phyloP scores from a whole-genome alignment of 371 early-diverging fungal species.

The Dichotomocladium elegans region DNA sequence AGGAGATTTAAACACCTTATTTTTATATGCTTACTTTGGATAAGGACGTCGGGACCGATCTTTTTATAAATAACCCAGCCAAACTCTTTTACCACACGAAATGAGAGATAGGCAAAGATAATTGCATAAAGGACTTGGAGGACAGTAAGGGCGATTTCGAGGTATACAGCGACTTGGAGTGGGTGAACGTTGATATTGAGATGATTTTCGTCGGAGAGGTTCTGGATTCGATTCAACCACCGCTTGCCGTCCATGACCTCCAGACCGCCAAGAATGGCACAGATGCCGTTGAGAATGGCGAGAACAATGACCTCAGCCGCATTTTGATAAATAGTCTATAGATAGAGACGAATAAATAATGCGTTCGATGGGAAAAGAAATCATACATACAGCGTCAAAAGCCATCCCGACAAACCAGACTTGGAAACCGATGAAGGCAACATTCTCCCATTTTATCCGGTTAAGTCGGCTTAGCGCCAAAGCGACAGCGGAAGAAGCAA shows the following conservation, averaged over 20 bases:
- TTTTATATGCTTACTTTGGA: conserved; percentile 29
- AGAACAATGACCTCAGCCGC: conserved; percentile 37
- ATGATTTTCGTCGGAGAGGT: conserved; percentile 1
- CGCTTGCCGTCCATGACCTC: conserved; percentile 37
- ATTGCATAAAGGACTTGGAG: conserved; percentile 27
- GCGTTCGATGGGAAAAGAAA: neutral
- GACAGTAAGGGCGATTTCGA: conserved; percentile 37
- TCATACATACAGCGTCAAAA: conserved; percentile 42
- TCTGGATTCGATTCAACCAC: conserved; percentile 18
- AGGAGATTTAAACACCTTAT: neutral
- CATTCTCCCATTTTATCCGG: conserved; percentile 47
- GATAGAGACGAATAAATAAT: neutral
- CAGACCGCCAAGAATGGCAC: conserved; percentile 35
- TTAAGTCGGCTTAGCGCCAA: conserved; percentile 25
- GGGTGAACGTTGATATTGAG: conserved; percentile 10
- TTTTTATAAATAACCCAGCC: conserved; percentile 52
- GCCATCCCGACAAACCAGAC: conserved; percentile 45
- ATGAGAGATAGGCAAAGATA: conserved; percentile 32
- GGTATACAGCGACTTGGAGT: conserved; percentile 26
- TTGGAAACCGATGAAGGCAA: conserved; percentile 47
- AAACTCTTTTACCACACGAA: conserved; percentile 31
- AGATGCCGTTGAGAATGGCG: conserved; percentile 34
- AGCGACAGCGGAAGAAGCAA: conserved; percentile 1
- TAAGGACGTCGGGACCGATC: conserved; percentile 41
- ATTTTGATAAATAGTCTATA: conserved; percentile 41